Evolutionary conservation across 2,329 filamentous ascomycete species (phyloP).

Genomic region (Bertia moriformis): DNA sequence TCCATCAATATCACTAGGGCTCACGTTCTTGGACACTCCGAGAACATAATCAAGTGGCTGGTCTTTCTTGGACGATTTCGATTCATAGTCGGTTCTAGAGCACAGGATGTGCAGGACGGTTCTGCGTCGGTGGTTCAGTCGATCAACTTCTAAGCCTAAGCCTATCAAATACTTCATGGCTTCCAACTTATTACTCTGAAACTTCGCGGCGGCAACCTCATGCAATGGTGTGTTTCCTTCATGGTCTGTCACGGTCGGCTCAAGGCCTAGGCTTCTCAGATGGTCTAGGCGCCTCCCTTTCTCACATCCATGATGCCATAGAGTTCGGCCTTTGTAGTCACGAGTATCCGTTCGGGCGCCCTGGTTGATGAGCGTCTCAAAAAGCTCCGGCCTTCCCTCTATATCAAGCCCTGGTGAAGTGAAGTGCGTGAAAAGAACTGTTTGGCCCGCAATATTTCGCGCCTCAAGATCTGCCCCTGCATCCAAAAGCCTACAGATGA

Average conservation of each 20-base stretch:
- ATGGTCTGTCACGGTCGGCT: conserved; percentile 1
- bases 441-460: not conserved
- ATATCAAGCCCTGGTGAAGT: too few relatives aligned
- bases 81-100: not conserved
- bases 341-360: conserved; percentile 2
- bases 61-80: not conserved
- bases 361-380: conserved; percentile 4
- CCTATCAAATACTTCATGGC: not conserved
- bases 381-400: too few relatives aligned
- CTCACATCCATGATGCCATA: too few relatives aligned
- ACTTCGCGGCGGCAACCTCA: not conserved
- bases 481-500: not conserved
- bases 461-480: not conserved
- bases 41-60: not conserved
- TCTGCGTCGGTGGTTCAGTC: not conserved
- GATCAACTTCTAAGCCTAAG: not conserved
- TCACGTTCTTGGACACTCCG: conserved; percentile 3
- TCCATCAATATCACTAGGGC: conserved; percentile 8
- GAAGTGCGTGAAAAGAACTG: not conserved
- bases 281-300: not conserved
- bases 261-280: conserved; percentile 1
- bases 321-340: conserved; percentile 2
- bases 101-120: not conserved
- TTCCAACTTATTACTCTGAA: not conserved
- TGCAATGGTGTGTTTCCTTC: conserved; percentile 1